Evolutionary conservation across 495 filamentous ascomycete species (phyloP).

Genomic region (Lentithecium fluviatile): DNA sequence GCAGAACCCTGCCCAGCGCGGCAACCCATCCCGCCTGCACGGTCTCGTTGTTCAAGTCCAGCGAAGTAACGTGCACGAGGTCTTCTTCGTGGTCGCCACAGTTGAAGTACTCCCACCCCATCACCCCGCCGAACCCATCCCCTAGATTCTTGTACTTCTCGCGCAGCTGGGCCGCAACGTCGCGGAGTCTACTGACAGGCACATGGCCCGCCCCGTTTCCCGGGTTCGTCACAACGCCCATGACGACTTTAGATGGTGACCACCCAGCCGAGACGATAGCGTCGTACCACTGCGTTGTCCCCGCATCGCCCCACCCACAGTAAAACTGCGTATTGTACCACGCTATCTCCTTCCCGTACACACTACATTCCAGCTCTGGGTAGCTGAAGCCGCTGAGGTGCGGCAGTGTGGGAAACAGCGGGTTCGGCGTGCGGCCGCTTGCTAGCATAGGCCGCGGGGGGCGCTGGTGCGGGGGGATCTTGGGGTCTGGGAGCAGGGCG

Average conservation of each 20-base stretch:
- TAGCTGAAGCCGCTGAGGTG: slow-evolving; percentile 49
- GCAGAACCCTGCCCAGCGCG: slow-evolving; percentile 15
- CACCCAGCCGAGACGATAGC: slow-evolving; percentile 44
- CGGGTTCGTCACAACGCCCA: slow-evolving; percentile 46
- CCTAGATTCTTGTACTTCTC: slow-evolving; percentile 40
- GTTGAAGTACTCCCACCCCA: slow-evolving; percentile 52
- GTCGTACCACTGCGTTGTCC: slow-evolving; percentile 41
- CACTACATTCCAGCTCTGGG: slow-evolving; percentile 40
- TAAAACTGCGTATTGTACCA: slow-evolving; percentile 53
- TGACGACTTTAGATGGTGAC: slow-evolving; percentile 43
- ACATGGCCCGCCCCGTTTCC: slow-evolving; percentile 44
- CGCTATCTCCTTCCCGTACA: slow-evolving; percentile 37
- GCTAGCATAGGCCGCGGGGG: slow-evolving; percentile 19
- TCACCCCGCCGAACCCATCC: slow-evolving; percentile 47
- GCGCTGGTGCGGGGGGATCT: slow-evolving; percentile 9
- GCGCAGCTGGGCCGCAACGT: slow-evolving; percentile 18
- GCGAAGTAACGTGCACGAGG: slow-evolving; percentile 9
- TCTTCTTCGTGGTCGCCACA: slow-evolving; percentile 43
- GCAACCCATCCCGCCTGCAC: slow-evolving; percentile 25
- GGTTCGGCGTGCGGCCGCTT: slow-evolving; percentile 17
- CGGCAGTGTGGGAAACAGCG: slow-evolving; percentile 32
- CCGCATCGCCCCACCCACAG: slow-evolving; percentile 46
- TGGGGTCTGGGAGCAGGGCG: slow-evolving; percentile 40
- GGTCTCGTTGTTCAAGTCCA: slow-evolving; percentile 24
- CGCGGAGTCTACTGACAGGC: slow-evolving; percentile 16